These are phyloP conservation scores for Stropharia rugosoannulata DNA, from an alignment of 768 basidiomycete species.

Conservation along the genomic window DNA sequence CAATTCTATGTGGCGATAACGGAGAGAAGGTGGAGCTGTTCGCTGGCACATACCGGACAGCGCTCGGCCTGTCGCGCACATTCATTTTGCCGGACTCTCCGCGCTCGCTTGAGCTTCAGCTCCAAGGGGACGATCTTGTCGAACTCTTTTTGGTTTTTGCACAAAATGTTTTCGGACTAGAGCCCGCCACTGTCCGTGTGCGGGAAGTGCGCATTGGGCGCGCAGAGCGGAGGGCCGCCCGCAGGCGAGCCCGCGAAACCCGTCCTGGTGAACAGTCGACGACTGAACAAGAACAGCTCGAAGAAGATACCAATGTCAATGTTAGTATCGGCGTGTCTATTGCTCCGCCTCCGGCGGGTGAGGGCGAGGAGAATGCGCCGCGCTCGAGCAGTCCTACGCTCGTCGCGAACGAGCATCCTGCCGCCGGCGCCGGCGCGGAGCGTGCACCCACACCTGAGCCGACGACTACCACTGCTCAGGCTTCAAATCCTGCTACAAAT, in stretches of 20 bases:
- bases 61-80: conserved; percentile 86
- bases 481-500: conserved; percentile 34
- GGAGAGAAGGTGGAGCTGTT: conserved; percentile 94
- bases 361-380: conserved; percentile 32
- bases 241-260: conserved; percentile 73
- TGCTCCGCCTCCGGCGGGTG: conserved; percentile 33
- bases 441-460: conserved; percentile 32
- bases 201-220: conserved; percentile 90
- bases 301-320: conserved; percentile 57
- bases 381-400: conserved; percentile 37
- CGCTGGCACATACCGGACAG: conserved; percentile 88
- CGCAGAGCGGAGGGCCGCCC: conserved; percentile 81
- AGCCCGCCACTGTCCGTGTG: conserved; percentile 92
- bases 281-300: conserved; percentile 45
- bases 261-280: conserved; percentile 47
- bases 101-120: conserved; percentile 79
- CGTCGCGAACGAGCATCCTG: conserved; percentile 42
- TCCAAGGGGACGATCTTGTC: conserved; percentile 91
- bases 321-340: conserved; percentile 65
- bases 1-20: conserved; percentile 88
- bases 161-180: conserved; percentile 89
- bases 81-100: conserved; percentile 93
- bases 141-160: conserved; percentile 91
- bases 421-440: conserved; percentile 32
- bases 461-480: conserved; percentile 23